A percentile compares a stretch with the other conserved stretches of the same genome.
These are phyloP conservation scores for Harringtonia aguacate DNA, from an alignment of 2,329 filamentous ascomycete species.

Conservation along the genomic window DNA sequence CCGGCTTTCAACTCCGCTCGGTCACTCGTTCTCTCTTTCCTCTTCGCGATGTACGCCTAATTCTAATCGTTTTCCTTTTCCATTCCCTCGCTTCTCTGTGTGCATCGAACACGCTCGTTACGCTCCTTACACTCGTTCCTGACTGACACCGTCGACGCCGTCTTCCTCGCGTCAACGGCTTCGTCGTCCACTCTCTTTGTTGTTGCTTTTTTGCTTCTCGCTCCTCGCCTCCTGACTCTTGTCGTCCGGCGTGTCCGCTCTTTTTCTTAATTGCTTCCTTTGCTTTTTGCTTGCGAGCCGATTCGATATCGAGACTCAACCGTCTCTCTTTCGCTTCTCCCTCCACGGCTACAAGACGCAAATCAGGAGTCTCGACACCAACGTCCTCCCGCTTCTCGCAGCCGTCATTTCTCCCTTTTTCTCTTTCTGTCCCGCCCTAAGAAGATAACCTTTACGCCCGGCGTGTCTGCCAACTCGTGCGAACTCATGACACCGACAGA, in stretches of 20 bases:
- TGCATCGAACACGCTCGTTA: slow-evolving; percentile 6
- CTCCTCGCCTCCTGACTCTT: not conserved
- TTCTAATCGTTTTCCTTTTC: slow-evolving; percentile 1
- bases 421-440: not conserved
- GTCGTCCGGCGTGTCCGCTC: not conserved
- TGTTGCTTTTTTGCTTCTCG: not conserved
- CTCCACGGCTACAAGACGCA: too few species aligned
- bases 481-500: too few species aligned
- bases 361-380: too few species aligned
- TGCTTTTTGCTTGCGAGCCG: not conserved
- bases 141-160: not conserved
- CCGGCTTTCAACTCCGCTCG: too few species aligned
- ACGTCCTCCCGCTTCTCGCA: not conserved
- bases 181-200: slow-evolving; percentile 10
- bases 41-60: slow-evolving; percentile 7
- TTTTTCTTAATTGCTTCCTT: not conserved
- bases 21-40: not conserved
- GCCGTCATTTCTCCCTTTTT: not conserved
- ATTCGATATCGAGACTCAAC: not conserved
- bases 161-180: not conserved
- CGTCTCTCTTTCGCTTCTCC: too few species aligned
- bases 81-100: not conserved
- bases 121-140: slow-evolving; percentile 7
- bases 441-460: too few species aligned
- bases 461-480: too few species aligned